Evolutionary conservation across 2,329 filamentous ascomycete species (phyloP).

Genomic region (Colletotrichum salicis): DNA sequence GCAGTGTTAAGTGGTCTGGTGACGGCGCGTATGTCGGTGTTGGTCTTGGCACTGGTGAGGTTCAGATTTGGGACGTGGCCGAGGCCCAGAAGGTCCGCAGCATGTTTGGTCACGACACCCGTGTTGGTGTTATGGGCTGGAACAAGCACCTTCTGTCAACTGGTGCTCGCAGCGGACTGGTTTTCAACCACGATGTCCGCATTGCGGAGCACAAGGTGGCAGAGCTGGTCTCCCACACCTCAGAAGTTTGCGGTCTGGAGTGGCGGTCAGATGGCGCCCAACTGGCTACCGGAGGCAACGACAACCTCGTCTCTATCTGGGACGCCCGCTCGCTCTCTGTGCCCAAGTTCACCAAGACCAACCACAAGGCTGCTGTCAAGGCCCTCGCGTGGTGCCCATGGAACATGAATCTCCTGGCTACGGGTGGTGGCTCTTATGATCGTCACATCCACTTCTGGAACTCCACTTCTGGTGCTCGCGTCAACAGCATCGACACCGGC

Average conservation of each 20-base stretch:
- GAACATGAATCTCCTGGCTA: conserved; percentile 97
- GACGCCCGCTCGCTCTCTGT: conserved; percentile 92
- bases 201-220: conserved; percentile 98
- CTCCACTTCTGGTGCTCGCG: conserved; percentile 94
- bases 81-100: conserved; percentile 95
- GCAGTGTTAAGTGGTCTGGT: conserved; percentile 98
- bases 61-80: conserved; percentile 99
- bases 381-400: conserved; percentile 98
- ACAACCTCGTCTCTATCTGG: conserved; percentile 99
- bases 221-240: conserved; percentile 95
- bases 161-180: conserved; percentile 90
- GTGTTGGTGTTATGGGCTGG: conserved; percentile 98
- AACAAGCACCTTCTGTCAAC: conserved; percentile 98
- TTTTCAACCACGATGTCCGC: conserved; percentile 98
- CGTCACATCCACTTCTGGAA: conserved; percentile 99
- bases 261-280: conserved; percentile 97
- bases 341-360: conserved; percentile 99
- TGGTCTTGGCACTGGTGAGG: conserved; percentile 92
- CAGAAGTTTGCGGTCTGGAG: conserved; percentile 96
- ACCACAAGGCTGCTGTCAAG: conserved; percentile 99
- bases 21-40: conserved; percentile 97
- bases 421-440: conserved; percentile 95
- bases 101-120: conserved; percentile 97
- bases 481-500: conserved; percentile 99
- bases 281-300: conserved; percentile 96